These are phyloP conservation scores for Clausena lansium DNA, from an alignment of 345 rosid genomes.

Conservation along the genomic window DNA sequence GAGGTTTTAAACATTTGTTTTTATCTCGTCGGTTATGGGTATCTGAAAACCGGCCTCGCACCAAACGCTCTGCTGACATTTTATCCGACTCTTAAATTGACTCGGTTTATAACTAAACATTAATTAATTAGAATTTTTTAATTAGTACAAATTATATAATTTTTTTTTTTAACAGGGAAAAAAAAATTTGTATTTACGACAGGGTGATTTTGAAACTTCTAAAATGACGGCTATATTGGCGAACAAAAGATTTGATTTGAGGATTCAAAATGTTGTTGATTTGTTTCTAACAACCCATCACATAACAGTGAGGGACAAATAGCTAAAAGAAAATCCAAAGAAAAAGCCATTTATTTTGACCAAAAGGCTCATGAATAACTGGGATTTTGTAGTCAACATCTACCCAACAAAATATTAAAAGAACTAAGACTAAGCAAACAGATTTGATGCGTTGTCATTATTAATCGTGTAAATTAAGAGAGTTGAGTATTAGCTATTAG, in stretches of 20 bases:
- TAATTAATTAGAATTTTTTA: no score
- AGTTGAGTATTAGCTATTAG: not conserved
- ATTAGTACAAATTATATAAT: no score
- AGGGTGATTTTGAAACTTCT: no score
- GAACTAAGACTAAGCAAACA: not conserved
- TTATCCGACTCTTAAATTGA: not conserved
- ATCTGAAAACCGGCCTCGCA: not conserved
- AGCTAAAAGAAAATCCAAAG: no score
- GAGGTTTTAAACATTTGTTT: no score
- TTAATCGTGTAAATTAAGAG: not conserved
- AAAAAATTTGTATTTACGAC: no score
- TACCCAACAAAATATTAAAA: not conserved
- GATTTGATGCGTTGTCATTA: not conserved
- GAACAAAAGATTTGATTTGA: not conserved
- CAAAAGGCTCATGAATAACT: no score
- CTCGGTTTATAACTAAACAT: no score
- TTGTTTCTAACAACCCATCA: not conserved
- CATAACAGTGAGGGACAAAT: not conserved
- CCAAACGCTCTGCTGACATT: conserved; percentile 16
- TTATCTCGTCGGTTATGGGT: not conserved
- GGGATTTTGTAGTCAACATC: not conserved
- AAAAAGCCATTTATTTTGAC: no score
- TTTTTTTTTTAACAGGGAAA: no score
- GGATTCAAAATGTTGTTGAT: not conserved
- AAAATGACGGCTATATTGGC: not conserved